A percentile compares a stretch with the other conserved stretches of the same genome.
phyloP scores from a whole-genome alignment of 192 early-diverging fungal genomes.

The Gigaspora rosea region DNA sequence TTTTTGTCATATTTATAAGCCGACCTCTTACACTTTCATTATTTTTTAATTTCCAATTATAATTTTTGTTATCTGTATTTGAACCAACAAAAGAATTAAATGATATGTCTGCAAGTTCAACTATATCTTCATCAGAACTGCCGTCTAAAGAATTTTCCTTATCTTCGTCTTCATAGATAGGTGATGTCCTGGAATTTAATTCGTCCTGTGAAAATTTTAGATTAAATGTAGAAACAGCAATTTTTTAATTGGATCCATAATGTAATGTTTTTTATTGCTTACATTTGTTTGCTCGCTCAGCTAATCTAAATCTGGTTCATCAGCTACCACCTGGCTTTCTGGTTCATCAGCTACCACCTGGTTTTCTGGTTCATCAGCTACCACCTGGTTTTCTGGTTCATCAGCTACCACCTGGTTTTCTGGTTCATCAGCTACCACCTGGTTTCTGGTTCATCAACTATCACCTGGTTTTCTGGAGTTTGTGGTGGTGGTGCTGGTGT shows the following conservation, averaged over 20 bases:
- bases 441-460: not conserved
- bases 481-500: too few relatives aligned
- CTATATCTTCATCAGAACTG: slow-evolving; percentile 15
- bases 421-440: not conserved
- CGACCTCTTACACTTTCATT: slow-evolving; percentile 11
- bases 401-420: too few relatives aligned
- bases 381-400: not conserved
- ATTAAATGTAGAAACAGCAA: not conserved
- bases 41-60: slow-evolving; percentile 20
- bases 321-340: too few relatives aligned
- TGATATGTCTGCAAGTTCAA: not conserved
- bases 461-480: too few relatives aligned
- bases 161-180: slow-evolving; percentile 8
- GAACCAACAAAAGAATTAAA: slow-evolving; percentile 5
- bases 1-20: not conserved
- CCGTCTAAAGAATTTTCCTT: not conserved
- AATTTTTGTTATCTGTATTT: slow-evolving; percentile 9
- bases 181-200: not conserved
- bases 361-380: not conserved
- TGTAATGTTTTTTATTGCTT: slow-evolving; percentile 13
- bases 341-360: too few relatives aligned
- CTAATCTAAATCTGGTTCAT: not conserved
- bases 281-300: not conserved
- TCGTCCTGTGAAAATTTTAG: slow-evolving; percentile 11
- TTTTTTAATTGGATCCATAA: not conserved